A percentile compares a stretch with the other conserved stretches of the same genome.
phyloP scores from a whole-genome alignment of 2,329 filamentous ascomycete species.

The Onygenales sp. region DNA sequence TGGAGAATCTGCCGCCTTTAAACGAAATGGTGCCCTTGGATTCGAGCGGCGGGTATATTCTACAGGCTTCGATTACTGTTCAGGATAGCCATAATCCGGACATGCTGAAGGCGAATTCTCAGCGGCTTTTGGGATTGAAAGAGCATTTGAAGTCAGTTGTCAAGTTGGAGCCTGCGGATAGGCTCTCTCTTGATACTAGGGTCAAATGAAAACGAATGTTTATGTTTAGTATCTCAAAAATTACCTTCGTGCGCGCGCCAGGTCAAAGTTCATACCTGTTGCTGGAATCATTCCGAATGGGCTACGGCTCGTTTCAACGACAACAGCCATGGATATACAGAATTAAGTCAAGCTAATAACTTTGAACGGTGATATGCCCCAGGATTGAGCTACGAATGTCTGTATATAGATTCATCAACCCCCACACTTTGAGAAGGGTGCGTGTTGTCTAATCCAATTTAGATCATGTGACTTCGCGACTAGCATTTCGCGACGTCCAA shows the following conservation, averaged over 20 bases:
- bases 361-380: too few species aligned
- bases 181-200: constrained; percentile 50
- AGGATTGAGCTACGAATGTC: too few species aligned
- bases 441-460: neutral
- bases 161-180: constrained; percentile 47
- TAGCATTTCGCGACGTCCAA: constrained; percentile 17
- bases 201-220: constrained; percentile 36
- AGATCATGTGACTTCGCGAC: constrained; percentile 32
- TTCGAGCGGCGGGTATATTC: constrained; percentile 46
- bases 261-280: too few species aligned
- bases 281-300: too few species aligned
- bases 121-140: constrained; percentile 47
- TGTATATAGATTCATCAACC: too few species aligned
- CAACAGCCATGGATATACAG: neutral
- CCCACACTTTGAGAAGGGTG: neutral
- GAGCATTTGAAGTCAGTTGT: constrained; percentile 47
- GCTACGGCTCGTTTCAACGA: neutral
- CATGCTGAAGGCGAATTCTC: constrained; percentile 44
- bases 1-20: constrained; percentile 33
- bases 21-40: constrained; percentile 43
- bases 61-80: constrained; percentile 50
- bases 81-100: constrained; percentile 46
- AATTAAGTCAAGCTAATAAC: too few species aligned
- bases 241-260: too few species aligned
- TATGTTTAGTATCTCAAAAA: too few species aligned